Conservation (phyloP, 352 stramenopile genomes). For the Phytophthora hibernalis region DNA sequence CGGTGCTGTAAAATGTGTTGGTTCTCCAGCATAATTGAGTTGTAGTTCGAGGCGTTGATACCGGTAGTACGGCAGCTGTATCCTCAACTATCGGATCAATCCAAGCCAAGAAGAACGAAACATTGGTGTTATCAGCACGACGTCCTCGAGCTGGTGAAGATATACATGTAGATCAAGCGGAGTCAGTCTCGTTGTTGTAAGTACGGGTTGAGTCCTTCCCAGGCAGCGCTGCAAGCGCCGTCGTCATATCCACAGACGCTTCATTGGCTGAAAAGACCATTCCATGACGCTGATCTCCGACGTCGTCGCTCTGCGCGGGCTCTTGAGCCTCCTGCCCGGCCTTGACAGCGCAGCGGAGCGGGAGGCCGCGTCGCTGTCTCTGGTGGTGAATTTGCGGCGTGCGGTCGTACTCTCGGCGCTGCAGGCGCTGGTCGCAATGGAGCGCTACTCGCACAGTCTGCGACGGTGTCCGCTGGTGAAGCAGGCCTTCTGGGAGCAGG, state of each 20-base stretch:
- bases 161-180: no score
- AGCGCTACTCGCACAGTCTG: conserved; percentile 39
- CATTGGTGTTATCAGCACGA: not conserved
- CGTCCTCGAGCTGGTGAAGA: no score
- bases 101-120: not conserved
- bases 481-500: conserved; percentile 44
- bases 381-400: conserved; percentile 35
- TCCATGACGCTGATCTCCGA: conserved; percentile 23
- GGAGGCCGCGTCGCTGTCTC: conserved; percentile 30
- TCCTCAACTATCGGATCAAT: not conserved
- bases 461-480: conserved; percentile 42
- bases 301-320: conserved; percentile 21
- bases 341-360: conserved; percentile 29
- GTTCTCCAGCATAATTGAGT: not conserved
- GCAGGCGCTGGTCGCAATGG: conserved; percentile 20
- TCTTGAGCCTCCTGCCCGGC: conserved; percentile 33
- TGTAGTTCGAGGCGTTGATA: not conserved
- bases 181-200: no score
- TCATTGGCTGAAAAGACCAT: not conserved
- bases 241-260: not conserved
- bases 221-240: no score
- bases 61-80: not conserved
- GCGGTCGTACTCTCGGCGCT: conserved; percentile 9
- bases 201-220: no score
- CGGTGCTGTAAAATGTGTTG: not conserved